Base-by-base conservation (phyloP, 257 asterid species). In the Solanum tarijense region DNA sequence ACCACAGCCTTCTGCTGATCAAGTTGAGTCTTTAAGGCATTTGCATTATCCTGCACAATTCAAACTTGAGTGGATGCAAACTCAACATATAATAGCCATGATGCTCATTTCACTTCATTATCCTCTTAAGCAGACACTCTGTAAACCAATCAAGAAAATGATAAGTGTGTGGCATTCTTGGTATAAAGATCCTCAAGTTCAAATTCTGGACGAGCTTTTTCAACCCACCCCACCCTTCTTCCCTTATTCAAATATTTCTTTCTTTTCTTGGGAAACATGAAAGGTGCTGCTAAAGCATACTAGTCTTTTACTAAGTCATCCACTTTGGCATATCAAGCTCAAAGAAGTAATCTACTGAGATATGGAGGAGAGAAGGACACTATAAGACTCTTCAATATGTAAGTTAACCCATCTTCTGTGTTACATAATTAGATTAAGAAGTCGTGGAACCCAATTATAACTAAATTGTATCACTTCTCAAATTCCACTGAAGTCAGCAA, bases 1-100 rank as follows among this genome's bases (percentile, higher is more conserved):
- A 95, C 98, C 29, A 97, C 96, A 74, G 91, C 65, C 91, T 92
- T 97, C 92, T 97, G 99, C 88, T 96, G 99, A 85, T 92, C 98
- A 86, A 97, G 96, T 90, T 97, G 99, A 86, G 96, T 31, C 92
- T 91, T 97, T 93, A 97, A 90, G 43, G 98, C 92, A 94, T 74
- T 96, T 83, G 99, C 99, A 90, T 92, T 96, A 89, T 96, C 98
- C 98, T 97, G 96, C 84, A 92, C 65, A 88, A 76, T 73, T 72
- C 36, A 73, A 73, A 86, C 38, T 29, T 82, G 43, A 82, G 69
- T 48, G 16, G 31, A 82, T 21, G n/a, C 29, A 52, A 31, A 82
- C 18, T 20, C 21, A 10, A 31, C 29, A 82, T 14, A 18, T 46
- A 10, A 81, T 81, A 27, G 29, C 8, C 35, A 81, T 81, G 20